A percentile compares a stretch with the other conserved stretches of the same genome.
Evolutionary conservation across 2,329 filamentous ascomycete species (phyloP).

Genomic region (Aspergillus hiratsukae): DNA sequence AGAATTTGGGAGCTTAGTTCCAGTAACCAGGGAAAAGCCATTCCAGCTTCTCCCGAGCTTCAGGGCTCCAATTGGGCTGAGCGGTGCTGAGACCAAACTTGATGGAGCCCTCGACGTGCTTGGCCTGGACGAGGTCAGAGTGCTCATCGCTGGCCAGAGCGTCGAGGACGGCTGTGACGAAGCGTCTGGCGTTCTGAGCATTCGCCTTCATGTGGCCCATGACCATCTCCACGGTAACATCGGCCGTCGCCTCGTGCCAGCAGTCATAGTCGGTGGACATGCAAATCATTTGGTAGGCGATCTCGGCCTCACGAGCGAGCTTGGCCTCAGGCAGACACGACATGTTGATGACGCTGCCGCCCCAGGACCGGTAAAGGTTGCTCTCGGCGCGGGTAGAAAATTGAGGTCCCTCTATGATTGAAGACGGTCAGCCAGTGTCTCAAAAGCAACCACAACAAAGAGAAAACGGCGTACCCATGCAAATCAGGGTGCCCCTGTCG

Average conservation of each 20-base stretch:
- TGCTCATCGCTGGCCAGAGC: slow-evolving; percentile 76
- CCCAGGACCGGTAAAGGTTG: slow-evolving; percentile 90
- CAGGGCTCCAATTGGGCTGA: slow-evolving; percentile 64
- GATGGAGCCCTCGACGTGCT: slow-evolving; percentile 72
- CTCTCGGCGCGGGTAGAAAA: slow-evolving; percentile 96
- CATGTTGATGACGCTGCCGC: slow-evolving; percentile 97
- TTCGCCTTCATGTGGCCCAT: slow-evolving; percentile 96
- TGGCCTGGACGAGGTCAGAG: slow-evolving; percentile 68
- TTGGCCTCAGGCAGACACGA: slow-evolving; percentile 92
- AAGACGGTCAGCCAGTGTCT: background rate
- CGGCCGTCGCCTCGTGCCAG: slow-evolving; percentile 76
- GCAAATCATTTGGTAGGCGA: slow-evolving; percentile 97
- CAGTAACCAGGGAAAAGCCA: slow-evolving; percentile 87
- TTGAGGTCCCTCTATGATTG: slow-evolving; percentile 76
- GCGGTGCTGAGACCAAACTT: slow-evolving; percentile 85
- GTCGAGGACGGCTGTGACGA: slow-evolving; percentile 83
- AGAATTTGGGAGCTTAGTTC: slow-evolving; percentile 26
- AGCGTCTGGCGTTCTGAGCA: slow-evolving; percentile 75
- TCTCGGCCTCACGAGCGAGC: slow-evolving; percentile 90
- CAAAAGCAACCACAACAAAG: background rate
- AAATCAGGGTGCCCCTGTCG: slow-evolving; percentile 77
- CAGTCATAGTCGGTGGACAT: slow-evolving; percentile 99
- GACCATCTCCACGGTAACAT: slow-evolving; percentile 93
- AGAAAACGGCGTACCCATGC: slow-evolving; percentile 66
- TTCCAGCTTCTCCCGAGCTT: slow-evolving; percentile 73